A percentile compares a stretch with the other conserved stretches of the same genome.
Conservation (phyloP, 1,284 basidiomycete species). For the Rhodotorula sp. region DNA sequence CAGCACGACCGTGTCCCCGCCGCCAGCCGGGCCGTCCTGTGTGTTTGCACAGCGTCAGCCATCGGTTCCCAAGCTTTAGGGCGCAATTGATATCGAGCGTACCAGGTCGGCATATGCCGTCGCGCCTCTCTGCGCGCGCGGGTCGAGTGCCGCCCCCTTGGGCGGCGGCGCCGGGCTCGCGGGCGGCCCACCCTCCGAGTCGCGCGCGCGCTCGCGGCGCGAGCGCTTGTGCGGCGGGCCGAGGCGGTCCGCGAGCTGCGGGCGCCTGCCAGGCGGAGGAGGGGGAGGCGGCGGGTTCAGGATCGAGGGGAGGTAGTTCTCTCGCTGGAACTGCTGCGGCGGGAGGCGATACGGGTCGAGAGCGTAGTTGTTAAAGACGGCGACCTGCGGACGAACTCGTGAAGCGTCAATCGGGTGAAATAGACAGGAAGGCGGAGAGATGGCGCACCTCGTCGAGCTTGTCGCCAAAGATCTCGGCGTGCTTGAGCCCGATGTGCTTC, state of each 20-base stretch:
- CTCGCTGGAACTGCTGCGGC: constrained; percentile 13
- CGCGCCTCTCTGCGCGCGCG: constrained; percentile 29
- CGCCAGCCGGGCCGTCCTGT: constrained; percentile 28
- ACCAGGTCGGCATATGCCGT: constrained; percentile 40
- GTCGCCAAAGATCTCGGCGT: constrained; percentile 44
- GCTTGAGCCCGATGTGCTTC: constrained; percentile 58
- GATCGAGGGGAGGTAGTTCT: constrained; percentile 30
- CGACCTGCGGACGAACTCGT: constrained; percentile 59
- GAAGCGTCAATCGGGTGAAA: background rate
- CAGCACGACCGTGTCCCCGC: constrained; percentile 19
- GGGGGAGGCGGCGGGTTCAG: constrained; percentile 10
- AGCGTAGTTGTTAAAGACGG: constrained; percentile 89
- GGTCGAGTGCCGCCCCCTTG: constrained; percentile 32
- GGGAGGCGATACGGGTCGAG: constrained; percentile 85
- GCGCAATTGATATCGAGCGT: background rate
- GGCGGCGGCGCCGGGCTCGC: constrained; percentile 39
- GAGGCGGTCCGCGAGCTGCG: constrained; percentile 26
- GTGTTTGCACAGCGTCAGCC: background rate
- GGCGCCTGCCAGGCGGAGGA: background rate
- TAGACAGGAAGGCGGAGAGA: background rate
- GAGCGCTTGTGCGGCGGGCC: constrained; percentile 15
- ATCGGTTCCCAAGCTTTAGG: background rate
- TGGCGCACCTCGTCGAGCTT: constrained; percentile 36
- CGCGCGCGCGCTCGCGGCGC: background rate
- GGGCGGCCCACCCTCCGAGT: background rate